Percentiles rank a stretch among this genome's conserved stretches.
Conservation (phyloP, 192 early-diverging fungal species). For the Coemansia sp. region DNA sequence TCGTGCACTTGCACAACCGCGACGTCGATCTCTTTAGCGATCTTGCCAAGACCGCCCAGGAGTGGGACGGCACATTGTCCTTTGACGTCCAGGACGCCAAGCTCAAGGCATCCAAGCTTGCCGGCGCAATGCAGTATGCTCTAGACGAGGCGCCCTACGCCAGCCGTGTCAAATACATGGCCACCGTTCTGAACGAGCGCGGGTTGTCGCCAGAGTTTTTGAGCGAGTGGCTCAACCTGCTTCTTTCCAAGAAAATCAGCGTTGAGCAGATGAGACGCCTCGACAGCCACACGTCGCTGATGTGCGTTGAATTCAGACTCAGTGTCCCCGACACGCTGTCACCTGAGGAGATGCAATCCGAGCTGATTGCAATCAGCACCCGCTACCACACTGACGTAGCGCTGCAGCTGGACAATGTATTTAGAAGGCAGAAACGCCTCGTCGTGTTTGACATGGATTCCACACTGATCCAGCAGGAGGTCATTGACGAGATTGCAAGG, state of each 20-base stretch:
- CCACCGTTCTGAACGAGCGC: conserved; percentile 82
- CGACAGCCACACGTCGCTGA: conserved; percentile 61
- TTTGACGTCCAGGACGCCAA: conserved; percentile 75
- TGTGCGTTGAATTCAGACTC: conserved; percentile 82
- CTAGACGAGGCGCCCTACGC: conserved; percentile 82
- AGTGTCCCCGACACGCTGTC: conserved; percentile 70
- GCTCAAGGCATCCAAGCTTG: conserved; percentile 59
- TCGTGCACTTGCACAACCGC: conserved; percentile 70
- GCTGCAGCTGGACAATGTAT: conserved; percentile 85
- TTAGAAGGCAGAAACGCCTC: conserved; percentile 84
- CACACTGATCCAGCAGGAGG: conserved; percentile 97
- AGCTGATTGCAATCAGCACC: conserved; percentile 70
- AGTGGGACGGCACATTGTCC: conserved; percentile 83
- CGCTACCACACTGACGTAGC: conserved; percentile 80
- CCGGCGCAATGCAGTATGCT: conserved; percentile 49
- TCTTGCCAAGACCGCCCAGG: conserved; percentile 69
- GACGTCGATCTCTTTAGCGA: conserved; percentile 79
- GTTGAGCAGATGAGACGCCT: conserved; percentile 88
- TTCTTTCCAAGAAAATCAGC: conserved; percentile 75
- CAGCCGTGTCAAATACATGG: conserved; percentile 80
- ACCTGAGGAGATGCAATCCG: conserved; percentile 66
- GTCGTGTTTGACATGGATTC: conserved; percentile 99
- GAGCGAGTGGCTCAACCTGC: conserved; percentile 75
- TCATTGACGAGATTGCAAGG: conserved; percentile 98
- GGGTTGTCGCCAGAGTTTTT: conserved; percentile 76